Percentiles rank a stretch among this genome's conserved stretches.
Evolutionary conservation across 129 eudicot genomes (phyloP).

Genomic region (Sambucus nigra): DNA sequence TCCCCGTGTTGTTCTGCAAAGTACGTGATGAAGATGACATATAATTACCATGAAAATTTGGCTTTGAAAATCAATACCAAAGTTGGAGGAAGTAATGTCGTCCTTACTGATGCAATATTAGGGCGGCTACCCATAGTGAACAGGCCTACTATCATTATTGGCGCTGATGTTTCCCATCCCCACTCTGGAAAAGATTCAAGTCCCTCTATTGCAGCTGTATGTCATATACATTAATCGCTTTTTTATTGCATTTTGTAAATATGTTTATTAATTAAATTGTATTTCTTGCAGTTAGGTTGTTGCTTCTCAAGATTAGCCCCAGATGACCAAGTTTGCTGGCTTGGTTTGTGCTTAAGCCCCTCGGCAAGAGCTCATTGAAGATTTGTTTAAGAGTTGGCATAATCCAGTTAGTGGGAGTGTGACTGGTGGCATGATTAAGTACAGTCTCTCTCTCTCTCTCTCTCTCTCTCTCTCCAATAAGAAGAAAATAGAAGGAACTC

Average conservation of each 20-base stretch:
- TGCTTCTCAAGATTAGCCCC: constrained; percentile 97
- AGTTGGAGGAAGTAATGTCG: constrained; percentile 94
- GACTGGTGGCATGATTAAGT: constrained; percentile 93
- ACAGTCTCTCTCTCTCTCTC: background rate
- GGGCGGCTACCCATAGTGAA: constrained; percentile 84
- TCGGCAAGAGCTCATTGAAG: constrained; percentile 86
- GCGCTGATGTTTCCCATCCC: constrained; percentile 99
- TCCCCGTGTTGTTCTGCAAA: constrained; percentile 89
- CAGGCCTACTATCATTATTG: constrained; percentile 86
- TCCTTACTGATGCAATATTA: constrained; percentile 83
- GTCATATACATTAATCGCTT: background rate
- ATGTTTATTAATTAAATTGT: background rate
- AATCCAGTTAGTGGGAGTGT: constrained; percentile 59
- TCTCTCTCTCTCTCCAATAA: background rate
- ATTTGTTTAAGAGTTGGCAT: constrained; percentile 72
- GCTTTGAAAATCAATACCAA: constrained; percentile 86
- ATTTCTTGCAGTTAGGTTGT: constrained; percentile 42
- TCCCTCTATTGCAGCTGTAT: constrained; percentile 97
- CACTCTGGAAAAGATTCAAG: constrained; percentile 98
- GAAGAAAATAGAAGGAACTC: too few relatives aligned
- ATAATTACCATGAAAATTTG: constrained; percentile 82
- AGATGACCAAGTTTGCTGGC: constrained; percentile 84
- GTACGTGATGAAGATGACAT: constrained; percentile 72
- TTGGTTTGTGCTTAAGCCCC: constrained; percentile 90
- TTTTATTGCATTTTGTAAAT: background rate